Conservation (phyloP, 495 filamentous ascomycete species). For the Niebla homalea region DNA sequence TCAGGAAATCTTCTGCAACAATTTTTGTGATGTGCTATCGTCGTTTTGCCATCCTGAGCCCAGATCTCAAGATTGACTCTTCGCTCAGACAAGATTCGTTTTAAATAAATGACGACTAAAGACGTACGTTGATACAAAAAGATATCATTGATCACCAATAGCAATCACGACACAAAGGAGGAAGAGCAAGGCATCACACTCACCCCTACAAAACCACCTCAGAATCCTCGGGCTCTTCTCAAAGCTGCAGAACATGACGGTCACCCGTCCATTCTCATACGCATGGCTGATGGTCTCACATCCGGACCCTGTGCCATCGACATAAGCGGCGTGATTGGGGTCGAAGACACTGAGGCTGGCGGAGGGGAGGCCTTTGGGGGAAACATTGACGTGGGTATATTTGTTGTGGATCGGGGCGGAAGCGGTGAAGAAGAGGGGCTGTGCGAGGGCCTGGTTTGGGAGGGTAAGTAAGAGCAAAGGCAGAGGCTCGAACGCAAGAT, state of each 20-base stretch:
- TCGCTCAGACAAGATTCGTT: too few species aligned
- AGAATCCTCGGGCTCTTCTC: slow-evolving; percentile 50
- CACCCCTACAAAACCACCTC: slow-evolving; percentile 54
- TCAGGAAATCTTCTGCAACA: too few species aligned
- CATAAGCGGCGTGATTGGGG: slow-evolving; percentile 38
- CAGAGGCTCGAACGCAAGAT: not conserved
- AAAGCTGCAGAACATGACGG: slow-evolving; percentile 59
- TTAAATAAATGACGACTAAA: too few species aligned
- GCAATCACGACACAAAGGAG: too few species aligned
- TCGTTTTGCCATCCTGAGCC: too few species aligned
- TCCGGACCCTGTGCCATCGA: slow-evolving; percentile 60
- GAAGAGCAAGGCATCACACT: not conserved
- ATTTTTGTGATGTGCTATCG: too few species aligned
- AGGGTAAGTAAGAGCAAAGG: not conserved
- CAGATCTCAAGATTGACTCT: too few species aligned
- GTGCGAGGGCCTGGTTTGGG: slow-evolving; percentile 28
- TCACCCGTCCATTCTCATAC: slow-evolving; percentile 62
- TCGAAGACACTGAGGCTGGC: slow-evolving; percentile 46
- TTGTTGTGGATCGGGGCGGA: slow-evolving; percentile 47
- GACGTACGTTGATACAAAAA: too few species aligned
- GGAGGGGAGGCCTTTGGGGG: slow-evolving; percentile 49
- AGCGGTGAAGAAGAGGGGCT: slow-evolving; percentile 56
- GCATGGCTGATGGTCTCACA: slow-evolving; percentile 57
- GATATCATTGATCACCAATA: too few species aligned
- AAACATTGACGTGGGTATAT: slow-evolving; percentile 46